Base-by-base conservation (phyloP, 2,329 filamentous ascomycete genomes). In the Ophiostoma novo-ulmi region DNA sequence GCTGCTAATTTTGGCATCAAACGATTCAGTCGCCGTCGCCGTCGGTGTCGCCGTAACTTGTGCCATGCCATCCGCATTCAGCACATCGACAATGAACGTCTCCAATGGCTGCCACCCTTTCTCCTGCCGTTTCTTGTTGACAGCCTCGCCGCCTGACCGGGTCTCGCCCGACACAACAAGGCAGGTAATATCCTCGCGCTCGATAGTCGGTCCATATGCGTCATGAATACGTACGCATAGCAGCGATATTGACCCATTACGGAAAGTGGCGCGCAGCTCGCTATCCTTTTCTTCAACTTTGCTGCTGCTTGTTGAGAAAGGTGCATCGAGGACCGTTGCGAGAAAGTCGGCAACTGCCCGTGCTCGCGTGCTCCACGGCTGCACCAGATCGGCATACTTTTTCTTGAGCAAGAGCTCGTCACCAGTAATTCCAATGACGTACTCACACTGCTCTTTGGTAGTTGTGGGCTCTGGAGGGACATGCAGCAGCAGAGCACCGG, bases 121-220 rank as follows among this genome's bases (percentile, higher is more conserved):
- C 75, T 91, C 90, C 38, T 77, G 81, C 64, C 95, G 87, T 78
- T 90, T 91, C n/a, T 90, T 85, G 77, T 99, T 99, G 74, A 99
- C 92, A 0, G 91, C 91, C 72, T 87, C 83, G 5, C 94, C 95
- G 44, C 95, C 95, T 1, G 88, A 85, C 69, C 92, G 86, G 20
- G 95, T 98, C 82, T 99, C 95, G 14, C 87, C 89, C 6, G 94
- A 97, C 6, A 98, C 89, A 3, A 97, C 90, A 70, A 99, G 84
- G 0, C 90, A 92, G 64, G 91, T 88, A 73, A 98, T 90, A 39
- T 85, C 82, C 78, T 92, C 86, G 71, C 94, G 89, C 0, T 92
- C 92, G 73, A 97, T 91, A 0, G 95, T 97, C 3, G 95, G 95
- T 0, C 95, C 95, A 79, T 91, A 98, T 0, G 91, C 86, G 78